These are phyloP conservation scores for Pichia sp. DNA, from an alignment of 1,139 yeast genomes.

Conservation along the genomic window DNA sequence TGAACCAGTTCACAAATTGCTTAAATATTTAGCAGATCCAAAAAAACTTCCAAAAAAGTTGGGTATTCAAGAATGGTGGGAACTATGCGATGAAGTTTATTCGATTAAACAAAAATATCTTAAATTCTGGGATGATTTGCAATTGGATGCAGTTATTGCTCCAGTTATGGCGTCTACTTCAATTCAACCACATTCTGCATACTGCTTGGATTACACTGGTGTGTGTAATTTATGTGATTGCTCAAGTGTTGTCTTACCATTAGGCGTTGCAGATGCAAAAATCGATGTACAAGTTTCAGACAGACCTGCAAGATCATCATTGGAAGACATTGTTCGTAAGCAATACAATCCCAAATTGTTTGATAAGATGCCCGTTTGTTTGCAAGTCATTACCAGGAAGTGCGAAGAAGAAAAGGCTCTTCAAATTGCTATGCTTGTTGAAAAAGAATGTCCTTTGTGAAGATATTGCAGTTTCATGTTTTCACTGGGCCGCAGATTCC, in stretches of 20 bases:
- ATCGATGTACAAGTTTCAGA: slow-evolving; percentile 10
- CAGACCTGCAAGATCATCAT: slow-evolving; percentile 30
- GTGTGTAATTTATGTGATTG: slow-evolving; percentile 23
- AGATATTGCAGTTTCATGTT: no score
- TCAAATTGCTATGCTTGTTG: slow-evolving; percentile 28
- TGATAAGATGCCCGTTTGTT: slow-evolving; percentile 60
- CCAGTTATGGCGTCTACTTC: slow-evolving; percentile 21
- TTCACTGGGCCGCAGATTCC: no score
- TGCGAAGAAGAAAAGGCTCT: slow-evolving; percentile 58
- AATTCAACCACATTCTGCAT: slow-evolving; percentile 4
- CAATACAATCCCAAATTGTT: slow-evolving; percentile 49
- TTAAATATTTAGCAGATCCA: slow-evolving; percentile 6
- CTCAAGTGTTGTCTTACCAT: slow-evolving; percentile 19
- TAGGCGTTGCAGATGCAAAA: slow-evolving; percentile 16
- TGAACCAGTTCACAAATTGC: slow-evolving; percentile 34
- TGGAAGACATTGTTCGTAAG: slow-evolving; percentile 35
- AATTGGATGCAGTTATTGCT: slow-evolving; percentile 19
- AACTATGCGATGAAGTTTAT: slow-evolving; percentile 27
- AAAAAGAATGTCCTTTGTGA: background rate
- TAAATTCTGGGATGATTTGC: slow-evolving; percentile 28
- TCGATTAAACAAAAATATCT: slow-evolving; percentile 27
- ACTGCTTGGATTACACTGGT: slow-evolving; percentile 15
- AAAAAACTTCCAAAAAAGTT: slow-evolving; percentile 24
- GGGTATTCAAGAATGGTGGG: slow-evolving; percentile 32
- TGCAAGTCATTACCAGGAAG: slow-evolving; percentile 54